Percentiles rank a stretch among this genome's conserved stretches.
These are phyloP conservation scores for Komagataella pseudopastoris DNA, from an alignment of 805 yeast species.

Conservation along the genomic window DNA sequence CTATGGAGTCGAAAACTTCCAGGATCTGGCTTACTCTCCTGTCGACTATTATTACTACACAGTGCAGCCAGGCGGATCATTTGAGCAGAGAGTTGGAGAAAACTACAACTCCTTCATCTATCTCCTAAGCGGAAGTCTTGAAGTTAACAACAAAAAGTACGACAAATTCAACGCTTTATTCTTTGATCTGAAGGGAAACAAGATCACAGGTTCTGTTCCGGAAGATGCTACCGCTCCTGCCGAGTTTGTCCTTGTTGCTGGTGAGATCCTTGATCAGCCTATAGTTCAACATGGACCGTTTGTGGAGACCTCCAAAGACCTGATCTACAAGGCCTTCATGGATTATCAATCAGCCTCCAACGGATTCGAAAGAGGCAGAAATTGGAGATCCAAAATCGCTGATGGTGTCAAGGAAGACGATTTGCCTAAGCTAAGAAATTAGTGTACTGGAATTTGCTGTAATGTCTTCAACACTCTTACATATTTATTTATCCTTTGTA, in stretches of 20 bases:
- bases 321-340: conserved; percentile 53
- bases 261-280: conserved; percentile 59
- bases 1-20: conserved; percentile 60
- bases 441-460: not conserved
- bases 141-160: conserved; percentile 27
- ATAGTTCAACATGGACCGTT: conserved; percentile 87
- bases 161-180: conserved; percentile 40
- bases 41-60: conserved; percentile 57
- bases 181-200: conserved; percentile 59
- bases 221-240: conserved; percentile 27
- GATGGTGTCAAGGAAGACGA: conserved; percentile 12
- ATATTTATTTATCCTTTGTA: not conserved
- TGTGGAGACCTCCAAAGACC: conserved; percentile 58
- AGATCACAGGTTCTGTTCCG: conserved; percentile 39
- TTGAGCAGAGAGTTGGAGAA: conserved; percentile 42
- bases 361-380: conserved; percentile 55
- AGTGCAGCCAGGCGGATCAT: conserved; percentile 51
- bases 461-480: not conserved
- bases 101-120: conserved; percentile 62
- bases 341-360: conserved; percentile 59
- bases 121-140: conserved; percentile 45
- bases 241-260: conserved; percentile 66
- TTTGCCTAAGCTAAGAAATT: not conserved
- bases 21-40: conserved; percentile 75
- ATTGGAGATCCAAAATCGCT: conserved; percentile 39